These are phyloP conservation scores for Backusella sp. DNA, from an alignment of 192 early-diverging fungal genomes.

Conservation along the genomic window DNA sequence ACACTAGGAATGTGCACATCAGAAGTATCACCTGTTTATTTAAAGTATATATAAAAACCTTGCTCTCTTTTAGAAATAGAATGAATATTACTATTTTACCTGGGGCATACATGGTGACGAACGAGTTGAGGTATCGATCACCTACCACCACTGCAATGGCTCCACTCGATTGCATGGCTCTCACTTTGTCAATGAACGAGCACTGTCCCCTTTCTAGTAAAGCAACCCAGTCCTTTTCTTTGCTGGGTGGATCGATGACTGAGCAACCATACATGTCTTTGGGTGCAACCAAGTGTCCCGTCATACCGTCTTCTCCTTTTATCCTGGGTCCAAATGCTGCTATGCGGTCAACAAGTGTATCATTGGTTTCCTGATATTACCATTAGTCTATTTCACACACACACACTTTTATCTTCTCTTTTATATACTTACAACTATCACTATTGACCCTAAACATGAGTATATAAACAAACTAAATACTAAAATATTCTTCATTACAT, in stretches of 20 bases:
- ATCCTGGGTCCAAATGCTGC: constrained; percentile 87
- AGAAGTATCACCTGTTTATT: constrained; percentile 70
- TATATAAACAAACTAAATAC: constrained; percentile 1
- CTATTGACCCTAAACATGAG: background rate
- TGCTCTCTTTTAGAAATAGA: too few species aligned
- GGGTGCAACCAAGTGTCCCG: constrained; percentile 59
- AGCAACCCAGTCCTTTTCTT: constrained; percentile 68
- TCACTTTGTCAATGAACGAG: constrained; percentile 87
- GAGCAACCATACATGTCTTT: constrained; percentile 59
- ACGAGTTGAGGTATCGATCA: constrained; percentile 67
- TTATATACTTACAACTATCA: background rate
- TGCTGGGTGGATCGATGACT: constrained; percentile 32
- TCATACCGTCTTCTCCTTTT: constrained; percentile 59
- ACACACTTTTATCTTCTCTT: background rate
- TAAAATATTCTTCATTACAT: background rate
- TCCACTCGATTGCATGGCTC: constrained; percentile 86
- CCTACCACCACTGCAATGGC: constrained; percentile 88
- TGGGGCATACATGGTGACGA: constrained; percentile 87
- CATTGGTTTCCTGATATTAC: constrained; percentile 48
- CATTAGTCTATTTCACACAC: background rate
- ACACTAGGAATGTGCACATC: constrained; percentile 88
- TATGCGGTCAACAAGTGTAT: constrained; percentile 62
- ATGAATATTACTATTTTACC: constrained; percentile 30
- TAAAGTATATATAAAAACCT: background rate
- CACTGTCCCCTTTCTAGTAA: constrained; percentile 91